Conservation (phyloP, 2,329 filamentous ascomycete genomes). For the Hirsutella minnesotensis region DNA sequence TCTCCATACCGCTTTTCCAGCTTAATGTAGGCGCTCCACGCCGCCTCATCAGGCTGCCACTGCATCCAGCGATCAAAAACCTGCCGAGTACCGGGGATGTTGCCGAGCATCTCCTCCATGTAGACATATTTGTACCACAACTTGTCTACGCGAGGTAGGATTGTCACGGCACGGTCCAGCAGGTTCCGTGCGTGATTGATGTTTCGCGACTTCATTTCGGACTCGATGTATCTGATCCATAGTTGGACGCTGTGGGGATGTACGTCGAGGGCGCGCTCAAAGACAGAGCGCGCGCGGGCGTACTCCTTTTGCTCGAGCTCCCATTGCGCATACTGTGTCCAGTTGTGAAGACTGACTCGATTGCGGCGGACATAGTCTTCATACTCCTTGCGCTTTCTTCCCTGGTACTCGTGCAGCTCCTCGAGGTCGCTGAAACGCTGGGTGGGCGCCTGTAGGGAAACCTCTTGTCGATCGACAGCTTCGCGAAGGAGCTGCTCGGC, state of each 20-base stretch:
- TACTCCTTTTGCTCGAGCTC: constrained; percentile 98
- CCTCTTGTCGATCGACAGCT: constrained; percentile 92
- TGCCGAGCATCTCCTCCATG: constrained; percentile 95
- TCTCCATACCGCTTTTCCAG: constrained; percentile 92
- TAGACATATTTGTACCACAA: constrained; percentile 99
- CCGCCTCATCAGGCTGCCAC: constrained; percentile 93
- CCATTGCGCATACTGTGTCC: constrained; percentile 96
- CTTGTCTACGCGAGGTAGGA: constrained; percentile 85
- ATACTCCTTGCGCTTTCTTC: constrained; percentile 89
- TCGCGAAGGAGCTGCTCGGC: constrained; percentile 95
- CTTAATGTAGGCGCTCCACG: constrained; percentile 95
- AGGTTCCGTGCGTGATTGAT: constrained; percentile 96
- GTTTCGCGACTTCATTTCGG: constrained; percentile 85
- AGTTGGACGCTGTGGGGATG: constrained; percentile 76
- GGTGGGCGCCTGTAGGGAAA: constrained; percentile 75
- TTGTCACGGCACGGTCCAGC: constrained; percentile 86
- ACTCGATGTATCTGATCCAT: constrained; percentile 90
- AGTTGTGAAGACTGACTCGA: constrained; percentile 93
- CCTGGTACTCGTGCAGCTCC: constrained; percentile 95
- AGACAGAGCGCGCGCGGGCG: constrained; percentile 79
- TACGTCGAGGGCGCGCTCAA: constrained; percentile 88
- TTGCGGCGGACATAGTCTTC: constrained; percentile 97
- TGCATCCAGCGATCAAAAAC: constrained; percentile 98
- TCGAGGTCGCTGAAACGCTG: constrained; percentile 94
- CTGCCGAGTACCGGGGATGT: constrained; percentile 81